Conservation (phyloP, 371 early-diverging fungal species). For the Fennellomyces sp. region DNA sequence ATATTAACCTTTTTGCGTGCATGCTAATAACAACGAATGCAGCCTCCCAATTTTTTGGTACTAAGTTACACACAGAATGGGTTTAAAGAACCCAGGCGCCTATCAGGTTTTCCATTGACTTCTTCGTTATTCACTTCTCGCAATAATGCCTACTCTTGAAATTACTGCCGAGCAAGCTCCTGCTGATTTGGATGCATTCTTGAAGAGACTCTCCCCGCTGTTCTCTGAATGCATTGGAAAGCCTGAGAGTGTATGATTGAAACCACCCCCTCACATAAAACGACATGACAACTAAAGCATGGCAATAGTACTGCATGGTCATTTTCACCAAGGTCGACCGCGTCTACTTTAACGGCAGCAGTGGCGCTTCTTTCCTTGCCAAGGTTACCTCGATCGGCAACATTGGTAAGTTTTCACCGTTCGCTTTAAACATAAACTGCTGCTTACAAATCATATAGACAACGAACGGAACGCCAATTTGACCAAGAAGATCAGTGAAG, state of each 20-base stretch:
- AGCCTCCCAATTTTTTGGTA: no score
- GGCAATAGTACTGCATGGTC: conserved; percentile 43
- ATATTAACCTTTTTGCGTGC: no score
- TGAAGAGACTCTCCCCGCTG: conserved; percentile 28
- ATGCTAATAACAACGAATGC: no score
- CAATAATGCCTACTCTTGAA: conserved; percentile 57
- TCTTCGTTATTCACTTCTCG: no score
- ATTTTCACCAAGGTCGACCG: conserved; percentile 40
- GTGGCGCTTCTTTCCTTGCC: conserved; percentile 38
- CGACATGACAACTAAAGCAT: no score
- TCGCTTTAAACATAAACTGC: not conserved
- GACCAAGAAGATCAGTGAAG: conserved; percentile 20
- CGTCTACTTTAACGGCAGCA: conserved; percentile 32
- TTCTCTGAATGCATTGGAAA: conserved; percentile 50
- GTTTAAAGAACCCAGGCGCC: no score
- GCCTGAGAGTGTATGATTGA: conserved; percentile 67
- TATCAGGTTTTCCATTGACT: no score
- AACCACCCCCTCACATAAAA: no score
- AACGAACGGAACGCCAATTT: conserved; percentile 40
- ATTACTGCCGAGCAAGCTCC: conserved; percentile 35
- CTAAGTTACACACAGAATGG: no score
- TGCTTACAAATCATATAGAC: conserved; percentile 21
- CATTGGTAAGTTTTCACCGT: conserved; percentile 30
- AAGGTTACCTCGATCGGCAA: conserved; percentile 48
- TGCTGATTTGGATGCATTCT: conserved; percentile 37